Evolutionary conservation across 495 filamentous ascomycete species (phyloP), one percentile per base, ranked within the genome.

Genomic region (Penicillium cosmopolitanum): DNA sequence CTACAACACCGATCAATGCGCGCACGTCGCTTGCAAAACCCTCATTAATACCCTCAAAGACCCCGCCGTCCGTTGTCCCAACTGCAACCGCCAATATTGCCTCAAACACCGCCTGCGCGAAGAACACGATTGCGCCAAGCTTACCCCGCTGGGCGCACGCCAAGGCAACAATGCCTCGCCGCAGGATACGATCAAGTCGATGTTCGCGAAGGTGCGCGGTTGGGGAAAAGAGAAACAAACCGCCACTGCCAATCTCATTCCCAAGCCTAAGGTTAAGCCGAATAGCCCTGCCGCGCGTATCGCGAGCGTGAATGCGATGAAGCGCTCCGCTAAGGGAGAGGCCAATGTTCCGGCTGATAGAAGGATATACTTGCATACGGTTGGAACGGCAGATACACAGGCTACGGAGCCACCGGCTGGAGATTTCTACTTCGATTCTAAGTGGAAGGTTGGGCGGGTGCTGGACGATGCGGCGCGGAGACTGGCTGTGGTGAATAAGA

Each of bases 281-380:
- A 80, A 82, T 25, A 82, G 72, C 33, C 77, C 85, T 4, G 81
- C 87, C 7, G 85, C 84, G 54, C 79, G 86, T 6, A 55, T 86
- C 11, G 72, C 85, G 7, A 86, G 85, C 8, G 75, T 93, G 9
- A 91, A 93, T 58, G 82, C 78, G 13, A 75, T 98, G 21, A 96
- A 96, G 80, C 87, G 86, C 65, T 83, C 82, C 1, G 96, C 95
- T 2, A 97, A 96, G 73, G 96, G 96, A 0, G 94, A 97, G 60
- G 86, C 84, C 1, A 88, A 88, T 61, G 73, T 98, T 1, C 84
- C 92, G 1, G 70, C 79, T 0, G 92, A 96, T 57, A 92, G 90
- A 74, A 74, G 95, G 40, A 68, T 98, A 1, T 98, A 97, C 70
- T 56, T 98, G 25, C 84, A 89, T 73, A 89, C 96, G 10, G 93